Base-by-base conservation (phyloP, 2,329 filamentous ascomycete genomes). In the Thermochaetoides dissita region DNA sequence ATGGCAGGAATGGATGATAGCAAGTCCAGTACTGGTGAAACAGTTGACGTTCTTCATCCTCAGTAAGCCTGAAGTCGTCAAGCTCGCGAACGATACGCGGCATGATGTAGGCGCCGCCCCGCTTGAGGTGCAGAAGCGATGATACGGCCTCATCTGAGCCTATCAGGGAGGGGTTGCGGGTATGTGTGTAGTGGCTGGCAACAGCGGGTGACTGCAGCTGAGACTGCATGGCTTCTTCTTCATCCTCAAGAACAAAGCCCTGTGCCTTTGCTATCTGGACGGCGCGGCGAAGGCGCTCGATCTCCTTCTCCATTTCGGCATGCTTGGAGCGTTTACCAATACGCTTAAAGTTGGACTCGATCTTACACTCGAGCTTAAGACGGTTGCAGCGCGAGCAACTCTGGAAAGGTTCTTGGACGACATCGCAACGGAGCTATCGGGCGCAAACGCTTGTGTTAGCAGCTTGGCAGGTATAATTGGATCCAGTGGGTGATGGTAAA, bases 291-390 rank as follows among this genome's bases (percentile, higher is more conserved):
- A 81, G 62, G 48, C 68, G 74, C 44, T 84, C 81, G 55, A 88
- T 84, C 60, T 88, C 81, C 62, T 79, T 82, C 58, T 86, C 83
- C 82, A 88, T 88, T 63, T 88, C 84, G 54, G 83, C 83, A 61
- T 89, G 83, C 59, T 84, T 83, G 49, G 77, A 83, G 35, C 84
- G 74, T 66, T 91, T 91, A 49, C 84, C 61, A 11, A 88, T 69
- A 52, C 84, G 79, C 69, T 87, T 88, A 64, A 89, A 89, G 61
- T 87, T 86, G 55, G 81, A 84, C 60, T 89, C 83, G 60, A 91
- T 89, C 60, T 85, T 84, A 69, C 84, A 91, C 47, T 80, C 75
- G 47, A 89, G 77, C 61, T 82, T 84, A 56, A 88, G 74, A 54
- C 85, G 83, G 57, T 75, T 75, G 64, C 84, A 91, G 43, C 84